Evolutionary conservation across 257 asterid genomes (phyloP), one percentile per base, ranked within the genome.

Genomic region (Salvia rosmarinus): DNA sequence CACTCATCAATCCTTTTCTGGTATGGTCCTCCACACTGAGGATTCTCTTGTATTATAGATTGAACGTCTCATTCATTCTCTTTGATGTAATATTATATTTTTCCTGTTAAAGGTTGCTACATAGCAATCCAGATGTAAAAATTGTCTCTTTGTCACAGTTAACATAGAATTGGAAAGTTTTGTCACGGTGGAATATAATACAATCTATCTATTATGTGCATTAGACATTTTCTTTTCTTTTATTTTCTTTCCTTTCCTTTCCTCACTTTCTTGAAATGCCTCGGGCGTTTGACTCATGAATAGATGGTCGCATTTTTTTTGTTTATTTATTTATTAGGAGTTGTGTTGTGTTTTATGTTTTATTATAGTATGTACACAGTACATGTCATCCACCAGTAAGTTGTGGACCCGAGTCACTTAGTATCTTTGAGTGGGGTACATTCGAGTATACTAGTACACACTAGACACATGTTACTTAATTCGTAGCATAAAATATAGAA

Each of bases 1-100:
- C 56, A 20, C 20, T 65, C 20, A 19, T 37, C 59, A 20, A 12
- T 39, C 30, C n/a, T 11, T 59, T 49, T 54, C 25, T 75, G 32
- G 40, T 59, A n/a, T 30, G 57, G n/a, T 50, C 44, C 9, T 39
- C 44, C 44, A n/a, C 8, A 10, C 59, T 51, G 34, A 70, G 61
- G 51, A 61, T 54, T 71, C 56, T 28, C 72, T 44, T 78, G 70
- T 76, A 64, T 70, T 85, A 87, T 88, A 88, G 78, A 90, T 81
- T 85, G 81, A 80, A 64, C 68, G 68, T 70, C 71, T 79, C 71
- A 77, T 81, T 78, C 30, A 79, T 74, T 39, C 44, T 39, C 44
- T 52, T 14, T 17, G 70, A 46, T 63, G 69, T 63, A 37, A 37
- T 61, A 14, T 58, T 57, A 19, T 32, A 23, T 40, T 56, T 11